Evolutionary conservation across 768 basidiomycete species (phyloP).

Genomic region (Suillus plorans): DNA sequence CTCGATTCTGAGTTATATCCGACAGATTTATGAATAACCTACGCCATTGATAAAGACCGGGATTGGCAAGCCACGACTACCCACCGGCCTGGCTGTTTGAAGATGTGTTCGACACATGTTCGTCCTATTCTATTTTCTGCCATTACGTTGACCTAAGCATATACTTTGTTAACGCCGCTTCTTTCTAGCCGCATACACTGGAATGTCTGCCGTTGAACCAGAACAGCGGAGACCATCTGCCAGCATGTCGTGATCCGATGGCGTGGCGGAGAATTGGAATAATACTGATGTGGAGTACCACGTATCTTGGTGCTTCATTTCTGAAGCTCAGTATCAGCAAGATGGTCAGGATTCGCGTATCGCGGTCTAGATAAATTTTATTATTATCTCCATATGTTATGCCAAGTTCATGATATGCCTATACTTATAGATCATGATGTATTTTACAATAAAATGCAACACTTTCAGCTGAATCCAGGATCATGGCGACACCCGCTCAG

Average conservation of each 20-base stretch:
- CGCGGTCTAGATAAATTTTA: background rate
- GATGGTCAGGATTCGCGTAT: background rate
- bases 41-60: background rate
- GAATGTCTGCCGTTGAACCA: background rate
- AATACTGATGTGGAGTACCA: background rate
- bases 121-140: background rate
- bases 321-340: background rate
- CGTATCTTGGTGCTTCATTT: background rate
- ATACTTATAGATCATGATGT: background rate
- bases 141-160: background rate
- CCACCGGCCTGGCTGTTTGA: background rate
- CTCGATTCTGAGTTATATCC: background rate
- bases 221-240: background rate
- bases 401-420: background rate
- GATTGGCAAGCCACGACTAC: background rate
- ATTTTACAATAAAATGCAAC: background rate
- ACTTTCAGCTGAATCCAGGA: background rate
- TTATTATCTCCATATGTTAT: background rate
- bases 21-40: background rate
- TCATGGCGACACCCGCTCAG: background rate
- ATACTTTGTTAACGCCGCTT: background rate
- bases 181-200: background rate
- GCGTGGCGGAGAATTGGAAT: background rate
- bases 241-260: background rate
- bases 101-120: background rate